Evolutionary conservation across 208 protist genomes (phyloP).

Genomic region (Angomonas desouzai): DNA sequence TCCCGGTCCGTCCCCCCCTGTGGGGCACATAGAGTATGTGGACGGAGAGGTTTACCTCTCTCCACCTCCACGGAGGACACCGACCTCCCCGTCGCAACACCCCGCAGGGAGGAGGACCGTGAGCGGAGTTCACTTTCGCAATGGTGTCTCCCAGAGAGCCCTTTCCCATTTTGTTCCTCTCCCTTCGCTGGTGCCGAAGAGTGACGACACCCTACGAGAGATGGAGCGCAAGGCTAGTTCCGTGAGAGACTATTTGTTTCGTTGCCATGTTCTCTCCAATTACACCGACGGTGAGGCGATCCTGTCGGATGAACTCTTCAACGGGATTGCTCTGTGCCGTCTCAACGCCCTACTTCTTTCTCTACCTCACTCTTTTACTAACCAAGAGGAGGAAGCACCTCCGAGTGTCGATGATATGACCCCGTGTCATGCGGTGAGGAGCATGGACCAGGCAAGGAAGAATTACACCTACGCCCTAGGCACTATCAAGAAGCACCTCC

Average conservation of each 20-base stretch:
- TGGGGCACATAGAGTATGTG: too few species aligned
- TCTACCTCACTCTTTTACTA: too few species aligned
- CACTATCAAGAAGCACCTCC: neutral
- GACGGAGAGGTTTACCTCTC: too few species aligned
- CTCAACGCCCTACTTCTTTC: slow-evolving; percentile 19
- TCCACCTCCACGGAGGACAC: too few species aligned
- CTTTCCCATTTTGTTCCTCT: too few species aligned
- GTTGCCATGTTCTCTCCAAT: neutral
- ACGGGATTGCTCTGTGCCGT: slow-evolving; percentile 58
- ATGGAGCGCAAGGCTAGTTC: neutral
- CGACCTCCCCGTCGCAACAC: too few species aligned
- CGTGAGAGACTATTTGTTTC: neutral
- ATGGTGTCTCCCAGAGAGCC: too few species aligned
- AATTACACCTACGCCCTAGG: slow-evolving; percentile 33
- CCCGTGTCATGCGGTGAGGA: neutral
- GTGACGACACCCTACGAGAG: neutral
- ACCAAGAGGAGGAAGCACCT: too few species aligned
- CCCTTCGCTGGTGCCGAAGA: too few species aligned
- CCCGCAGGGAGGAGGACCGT: too few species aligned
- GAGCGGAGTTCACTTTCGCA: too few species aligned
- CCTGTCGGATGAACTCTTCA: slow-evolving; percentile 62
- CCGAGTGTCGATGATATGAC: neutral
- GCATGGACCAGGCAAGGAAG: slow-evolving; percentile 2
- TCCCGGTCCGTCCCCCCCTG: neutral
- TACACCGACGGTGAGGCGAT: neutral